phyloP scores from a whole-genome alignment of 2,329 filamentous ascomycete genomes.

The Penicillium expansum region DNA sequence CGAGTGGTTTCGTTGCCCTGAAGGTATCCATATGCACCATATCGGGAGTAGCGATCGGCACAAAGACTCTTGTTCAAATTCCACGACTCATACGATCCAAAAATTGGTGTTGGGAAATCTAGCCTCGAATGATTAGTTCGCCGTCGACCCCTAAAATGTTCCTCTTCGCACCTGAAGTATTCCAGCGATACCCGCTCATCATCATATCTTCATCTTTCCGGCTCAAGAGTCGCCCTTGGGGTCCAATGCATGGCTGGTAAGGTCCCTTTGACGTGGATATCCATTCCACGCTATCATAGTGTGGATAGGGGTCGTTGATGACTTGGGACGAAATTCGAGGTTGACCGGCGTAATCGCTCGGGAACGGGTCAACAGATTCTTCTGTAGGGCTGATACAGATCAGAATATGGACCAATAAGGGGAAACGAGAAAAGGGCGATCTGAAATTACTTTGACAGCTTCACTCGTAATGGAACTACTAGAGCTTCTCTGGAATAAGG shows the following conservation, averaged over 20 bases:
- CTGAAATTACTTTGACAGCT: neutral
- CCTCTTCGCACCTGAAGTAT: slow-evolving; percentile 3
- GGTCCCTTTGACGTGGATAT: neutral
- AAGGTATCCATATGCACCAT: slow-evolving; percentile 13
- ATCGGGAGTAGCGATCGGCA: slow-evolving; percentile 11
- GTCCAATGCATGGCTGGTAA: slow-evolving; percentile 8
- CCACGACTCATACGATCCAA: slow-evolving; percentile 16
- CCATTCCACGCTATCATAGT: slow-evolving; percentile 8
- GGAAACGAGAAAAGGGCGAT: neutral
- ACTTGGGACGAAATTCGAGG: neutral
- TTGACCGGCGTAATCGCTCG: slow-evolving; percentile 1
- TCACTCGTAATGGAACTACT: neutral
- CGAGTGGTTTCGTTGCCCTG: neutral
- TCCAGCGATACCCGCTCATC: slow-evolving; percentile 11
- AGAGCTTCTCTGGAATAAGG: slow-evolving; percentile 2
- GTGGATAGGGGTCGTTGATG: slow-evolving; percentile 12
- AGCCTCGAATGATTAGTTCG: neutral
- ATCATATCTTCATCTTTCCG: slow-evolving; percentile 7
- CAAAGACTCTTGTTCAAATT: slow-evolving; percentile 9
- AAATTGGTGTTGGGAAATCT: slow-evolving; percentile 13
- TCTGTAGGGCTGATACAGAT: slow-evolving; percentile 3
- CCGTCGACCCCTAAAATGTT: neutral
- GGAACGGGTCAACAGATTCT: neutral
- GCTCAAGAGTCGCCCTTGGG: neutral
- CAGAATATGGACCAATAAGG: neutral